Evolutionary conservation across 768 basidiomycete genomes (phyloP), one percentile per base, ranked within the genome.

Genomic region (Roridomyces roridus): DNA sequence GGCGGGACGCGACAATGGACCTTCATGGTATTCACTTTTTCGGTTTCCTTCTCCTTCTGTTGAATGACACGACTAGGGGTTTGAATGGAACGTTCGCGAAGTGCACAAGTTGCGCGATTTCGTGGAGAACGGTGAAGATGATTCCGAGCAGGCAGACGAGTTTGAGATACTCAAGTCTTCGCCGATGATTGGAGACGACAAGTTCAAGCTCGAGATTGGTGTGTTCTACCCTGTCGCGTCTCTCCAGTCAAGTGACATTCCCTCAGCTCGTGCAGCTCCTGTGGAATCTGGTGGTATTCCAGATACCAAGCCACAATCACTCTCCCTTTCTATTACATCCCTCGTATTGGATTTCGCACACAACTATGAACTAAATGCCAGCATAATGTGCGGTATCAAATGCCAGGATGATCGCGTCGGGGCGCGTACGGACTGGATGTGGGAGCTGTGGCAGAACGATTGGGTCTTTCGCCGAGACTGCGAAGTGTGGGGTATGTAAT

Each of bases 371-470:
- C 78, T 82, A 49, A 75, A 77, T 11, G 81, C 86, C 6, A 84
- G 87, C 12, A 88, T 91, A 77, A 85, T 91, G 76, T 81, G 84
- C 14, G 89, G 86, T 12, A 86, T 92, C 56, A 89, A 86, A 65
- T 85, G 82, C 42, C 81, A 85, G 60, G 81, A 84, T 53, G 82
- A 85, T 59, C 77, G 82, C 44, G 70, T 74, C 11, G 89, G 85
- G 6, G 83, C 85, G 1, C 83, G 87, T 15, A 75, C 86, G 26
- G 83, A 88, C 37, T 92, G 88, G 87, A 75, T 86, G 23, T 92
- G 89, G 88, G 85, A 89, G 53, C 74, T 73, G 51, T 88, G 87
- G 85, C 83, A 88, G 57, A 81, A 77, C 56, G 86, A 88, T 56
- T 91, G 84, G 83, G 78, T 82, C 1, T 92, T 91, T 72, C 75